Evolutionary conservation across 2,329 filamentous ascomycete genomes (phyloP), one percentile per base, ranked within the genome.

Genomic region (Calonectria hongkongensis): DNA sequence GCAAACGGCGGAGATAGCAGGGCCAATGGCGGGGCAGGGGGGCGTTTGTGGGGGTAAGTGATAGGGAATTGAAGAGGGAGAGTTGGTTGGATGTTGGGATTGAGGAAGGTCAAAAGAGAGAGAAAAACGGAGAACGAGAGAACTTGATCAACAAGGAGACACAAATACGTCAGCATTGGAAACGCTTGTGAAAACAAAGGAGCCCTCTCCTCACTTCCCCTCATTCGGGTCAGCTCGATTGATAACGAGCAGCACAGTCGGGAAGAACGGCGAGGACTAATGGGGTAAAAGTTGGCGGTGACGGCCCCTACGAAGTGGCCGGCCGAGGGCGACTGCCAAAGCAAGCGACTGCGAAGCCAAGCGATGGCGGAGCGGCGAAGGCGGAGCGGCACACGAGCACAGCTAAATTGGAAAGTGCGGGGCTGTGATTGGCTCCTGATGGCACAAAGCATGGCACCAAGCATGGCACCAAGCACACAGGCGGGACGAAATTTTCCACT

Each of bases 331-430:
- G 30, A 43, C 54, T 8, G 63, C 36, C 43, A 50, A 39, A 43
- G 41, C 43, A 27, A 58, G 16, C 33, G 21, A 21, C 21, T 21
- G 21, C 21, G 21, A 21, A 21, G 21, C 21, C 21, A n/a, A 64
- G 66, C 54, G 25, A 62, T 28, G 58, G 54, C 54, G 47, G 30
- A 33, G 30, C 30, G 30, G 30, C 30, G 30, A 33, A 21, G 21
- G 68, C 33, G 27, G 58, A 15, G 33, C 41, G 28, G 54, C 72
- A 74, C 66, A 70, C 70, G 54, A 72, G 39, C 64, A 56, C 47
- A 66, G 56, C 67, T 56, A 64, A 74, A 82, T 82, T 82, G 68
- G 76, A 70, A 82, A 82, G 78, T 65, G 66, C 48, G 66, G 71
- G n/a, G 68, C 67, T 62, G 51, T 78, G 74, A 82, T 82, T 82